Base-by-base conservation (phyloP, 2,329 filamentous ascomycete genomes). In the Fusarium xyrophilum region DNA sequence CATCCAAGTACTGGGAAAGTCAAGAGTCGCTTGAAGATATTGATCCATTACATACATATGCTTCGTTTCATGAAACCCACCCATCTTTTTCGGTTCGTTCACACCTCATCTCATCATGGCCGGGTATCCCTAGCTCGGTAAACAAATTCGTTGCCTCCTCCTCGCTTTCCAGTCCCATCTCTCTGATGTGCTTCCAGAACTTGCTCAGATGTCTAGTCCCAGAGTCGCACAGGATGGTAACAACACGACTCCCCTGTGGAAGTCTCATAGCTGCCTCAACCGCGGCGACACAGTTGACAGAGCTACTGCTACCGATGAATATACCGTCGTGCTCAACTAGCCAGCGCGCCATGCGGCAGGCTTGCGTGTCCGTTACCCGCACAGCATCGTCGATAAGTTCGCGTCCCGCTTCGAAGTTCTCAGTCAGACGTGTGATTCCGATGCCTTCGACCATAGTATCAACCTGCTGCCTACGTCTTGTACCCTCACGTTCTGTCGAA, bases 361-460 rank as follows among this genome's bases (percentile, higher is more conserved):
- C 96, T 82, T 99, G 94, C 51, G 89, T 87, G 78, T 99, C 96
- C 5, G 88, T 92, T 17, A 99, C 93, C 62, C 90, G 88, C 38
- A 98, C 89, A 5, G 96, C 95, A 79, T 97, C 93, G 77, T 97
- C 93, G 55, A 99, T 88, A 57, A 97, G 80, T 74, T 95, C 90
- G 69, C 93, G 85, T 0, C 95, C 96, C 30, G 89, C 90, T 76
- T 97, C 92, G 69, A 99, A 96, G 78, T 98, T 99, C 55, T 89
- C 87, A 2, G 96, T 99, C n/a, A 97, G 85, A 4, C 96, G 89
- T 77, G 97, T 99, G 78, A 98, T 92, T 3, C 96, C 96, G 68
- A 99, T 93, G 3, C 96, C 96, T 80, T 99, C 96, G 30, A 99
- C 93, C 68, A 99, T 93, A 7, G 91, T 94, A 81, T 99, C 96